Evolutionary conservation across 176 grass and related monocot genomes (phyloP).

Genomic region (Triticum monococcum): DNA sequence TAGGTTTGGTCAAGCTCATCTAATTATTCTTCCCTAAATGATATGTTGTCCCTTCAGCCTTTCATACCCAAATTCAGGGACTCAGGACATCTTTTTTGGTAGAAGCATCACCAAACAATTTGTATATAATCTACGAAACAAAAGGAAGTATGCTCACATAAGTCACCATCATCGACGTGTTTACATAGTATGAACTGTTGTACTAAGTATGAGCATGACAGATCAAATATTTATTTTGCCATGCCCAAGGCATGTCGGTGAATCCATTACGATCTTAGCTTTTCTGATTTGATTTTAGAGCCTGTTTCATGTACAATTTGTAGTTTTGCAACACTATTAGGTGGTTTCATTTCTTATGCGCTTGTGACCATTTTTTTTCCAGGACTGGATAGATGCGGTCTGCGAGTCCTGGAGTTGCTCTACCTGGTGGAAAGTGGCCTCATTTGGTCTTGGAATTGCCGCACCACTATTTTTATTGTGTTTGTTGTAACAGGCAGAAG

Average conservation of each 20-base stretch:
- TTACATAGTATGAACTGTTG: not conserved
- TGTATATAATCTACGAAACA: not conserved
- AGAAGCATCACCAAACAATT: not conserved
- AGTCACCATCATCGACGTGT: not conserved
- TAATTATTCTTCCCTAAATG: not conserved
- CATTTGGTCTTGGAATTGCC: constrained; percentile 22
- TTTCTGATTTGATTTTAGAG: not conserved
- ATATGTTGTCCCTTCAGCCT: not conserved
- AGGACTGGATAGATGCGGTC: constrained; percentile 31
- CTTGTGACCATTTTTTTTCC: constrained; percentile 13
- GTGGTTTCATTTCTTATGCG: not conserved
- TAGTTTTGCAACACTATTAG: not conserved
- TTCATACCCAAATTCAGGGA: not conserved
- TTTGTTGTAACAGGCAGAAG: constrained; percentile 63
- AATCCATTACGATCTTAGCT: not conserved
- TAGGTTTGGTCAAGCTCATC: constrained; percentile 45
- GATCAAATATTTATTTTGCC: not conserved
- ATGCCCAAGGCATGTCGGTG: not conserved
- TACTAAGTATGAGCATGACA: not conserved
- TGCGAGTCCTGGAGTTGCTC: constrained; percentile 39
- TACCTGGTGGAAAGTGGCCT: constrained; percentile 51
- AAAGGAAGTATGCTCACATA: not conserved
- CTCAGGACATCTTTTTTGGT: not conserved
- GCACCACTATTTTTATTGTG: constrained; percentile 25
- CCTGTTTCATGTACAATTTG: not conserved